Base-by-base conservation (phyloP, 495 filamentous ascomycete species). In the Podospora pseudoanserina region DNA sequence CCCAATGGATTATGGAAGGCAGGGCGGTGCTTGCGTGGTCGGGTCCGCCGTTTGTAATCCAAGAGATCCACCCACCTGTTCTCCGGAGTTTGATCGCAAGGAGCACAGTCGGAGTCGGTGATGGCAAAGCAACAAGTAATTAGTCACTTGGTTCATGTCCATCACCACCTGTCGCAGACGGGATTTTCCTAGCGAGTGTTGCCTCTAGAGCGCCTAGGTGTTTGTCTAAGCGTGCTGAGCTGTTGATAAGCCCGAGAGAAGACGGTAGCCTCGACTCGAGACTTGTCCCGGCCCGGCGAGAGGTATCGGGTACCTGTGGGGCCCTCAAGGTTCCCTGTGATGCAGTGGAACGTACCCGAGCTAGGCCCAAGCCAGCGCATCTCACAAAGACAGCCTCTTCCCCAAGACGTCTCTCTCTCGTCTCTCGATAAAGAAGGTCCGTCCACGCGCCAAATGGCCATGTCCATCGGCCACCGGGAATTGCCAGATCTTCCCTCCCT, bases 21-120 rank as follows among this genome's bases (percentile, higher is more conserved):
- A 54, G 32, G 9, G n/a, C 18, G 61, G 15, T 55, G 65, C 28
- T 66, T 66, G 57, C 20, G 65, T 55, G 57, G 65, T 58, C 63
- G 63, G 68, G n/a, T 39, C 59, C 60, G 39, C 55, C 26, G 34
- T 64, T 65, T 56, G 61, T 65, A 30, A 27, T 61, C 27, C 56
- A 58, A 9, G 18, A 57, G 23, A 39, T 39, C 34, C 34, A 57
- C 55, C 23, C 23, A 23, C 23, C 23, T 23, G 23, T 23, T 23
- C 23, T 23, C 23, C 23, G 23, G 23, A 23, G 23, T 23, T 23
- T 23, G 23, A 23, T 23, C 23, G 23, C 23, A 23, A 23, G 23
- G 23, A 23, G 23, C 23, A 23, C 23, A 23, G 23, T 23, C 23
- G 23, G 23, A 23, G 23, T 23, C 34, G 34, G 34, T 39, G 34